Conservation (phyloP, 805 yeast species). For the Yamadazyma akitaensis region DNA sequence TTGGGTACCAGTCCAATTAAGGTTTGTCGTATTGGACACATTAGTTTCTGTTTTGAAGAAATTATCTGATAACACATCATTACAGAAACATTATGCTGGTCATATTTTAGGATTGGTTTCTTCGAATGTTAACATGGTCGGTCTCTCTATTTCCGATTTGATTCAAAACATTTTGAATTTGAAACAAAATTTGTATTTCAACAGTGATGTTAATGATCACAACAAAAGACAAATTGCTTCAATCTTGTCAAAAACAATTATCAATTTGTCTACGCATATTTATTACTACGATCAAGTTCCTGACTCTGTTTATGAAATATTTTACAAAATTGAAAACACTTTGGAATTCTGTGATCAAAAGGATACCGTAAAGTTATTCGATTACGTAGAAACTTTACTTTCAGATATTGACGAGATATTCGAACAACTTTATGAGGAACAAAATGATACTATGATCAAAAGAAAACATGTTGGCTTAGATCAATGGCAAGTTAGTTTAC, state of each 20-base stretch:
- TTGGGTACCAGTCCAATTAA: conserved; percentile 77
- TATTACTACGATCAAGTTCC: conserved; percentile 85
- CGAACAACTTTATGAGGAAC: conserved; percentile 17
- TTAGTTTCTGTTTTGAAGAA: conserved; percentile 27
- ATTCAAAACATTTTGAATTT: conserved; percentile 54
- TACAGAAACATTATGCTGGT: conserved; percentile 41
- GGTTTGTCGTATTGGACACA: conserved; percentile 61
- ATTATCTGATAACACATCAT: conserved; percentile 17
- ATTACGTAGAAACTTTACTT: conserved; percentile 27
- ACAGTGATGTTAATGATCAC: conserved; percentile 16
- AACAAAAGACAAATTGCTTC: conserved; percentile 30
- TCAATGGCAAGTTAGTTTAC: conserved; percentile 43
- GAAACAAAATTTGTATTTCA: conserved; percentile 38
- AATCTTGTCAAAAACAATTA: conserved; percentile 56
- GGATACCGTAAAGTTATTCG: conserved; percentile 11
- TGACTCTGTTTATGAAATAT: conserved; percentile 73
- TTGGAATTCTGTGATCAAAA: conserved; percentile 15
- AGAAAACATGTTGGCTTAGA: conserved; percentile 42
- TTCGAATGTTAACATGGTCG: conserved; percentile 80
- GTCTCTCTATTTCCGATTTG: conserved; percentile 79
- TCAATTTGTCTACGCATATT: conserved; percentile 69
- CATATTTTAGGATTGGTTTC: conserved; percentile 59
- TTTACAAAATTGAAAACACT: conserved; percentile 40
- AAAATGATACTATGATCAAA: conserved; percentile 28
- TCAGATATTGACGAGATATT: conserved; percentile 32